phyloP scores from a whole-genome alignment of 2,329 filamentous ascomycete species.

The Clarireedia hainanense region DNA sequence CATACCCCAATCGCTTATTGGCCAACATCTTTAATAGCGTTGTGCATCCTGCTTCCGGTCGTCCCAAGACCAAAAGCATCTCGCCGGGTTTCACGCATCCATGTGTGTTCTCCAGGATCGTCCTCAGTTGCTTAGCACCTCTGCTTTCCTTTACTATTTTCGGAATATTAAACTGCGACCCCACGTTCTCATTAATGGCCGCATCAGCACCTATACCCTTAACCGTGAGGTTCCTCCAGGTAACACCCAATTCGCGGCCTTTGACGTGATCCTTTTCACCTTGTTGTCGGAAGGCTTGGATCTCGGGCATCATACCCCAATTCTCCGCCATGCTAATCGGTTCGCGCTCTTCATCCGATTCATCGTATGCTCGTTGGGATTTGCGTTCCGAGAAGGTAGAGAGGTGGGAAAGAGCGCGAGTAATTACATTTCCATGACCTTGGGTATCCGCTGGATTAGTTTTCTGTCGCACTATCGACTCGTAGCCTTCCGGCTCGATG shows the following conservation, averaged over 20 bases:
- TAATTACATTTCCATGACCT: too few relatives aligned
- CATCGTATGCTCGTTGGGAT: background rate
- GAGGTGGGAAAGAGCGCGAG: too few relatives aligned
- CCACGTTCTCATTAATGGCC: slow-evolving; percentile 24
- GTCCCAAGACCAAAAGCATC: slow-evolving; percentile 62
- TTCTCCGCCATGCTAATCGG: slow-evolving; percentile 18
- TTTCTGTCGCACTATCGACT: too few relatives aligned
- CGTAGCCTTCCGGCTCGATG: slow-evolving; percentile 11
- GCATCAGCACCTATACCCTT: slow-evolving; percentile 27
- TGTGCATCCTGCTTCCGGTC: slow-evolving; percentile 63
- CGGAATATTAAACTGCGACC: slow-evolving; percentile 22
- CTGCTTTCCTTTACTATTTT: slow-evolving; percentile 35
- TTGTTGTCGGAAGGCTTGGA: slow-evolving; percentile 18
- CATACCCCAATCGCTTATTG: slow-evolving; percentile 54
- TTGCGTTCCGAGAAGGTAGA: background rate
- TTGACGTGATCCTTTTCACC: slow-evolving; percentile 21
- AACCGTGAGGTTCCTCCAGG: slow-evolving; percentile 25
- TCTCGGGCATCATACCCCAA: slow-evolving; percentile 26
- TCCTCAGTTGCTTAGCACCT: slow-evolving; percentile 54
- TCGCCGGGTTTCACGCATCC: slow-evolving; percentile 66
- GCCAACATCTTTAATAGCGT: slow-evolving; percentile 62
- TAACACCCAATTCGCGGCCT: slow-evolving; percentile 29
- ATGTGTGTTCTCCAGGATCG: slow-evolving; percentile 56
- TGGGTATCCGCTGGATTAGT: too few relatives aligned
- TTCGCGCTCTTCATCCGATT: slow-evolving; percentile 15